phyloP scores from a whole-genome alignment of 1,139 yeast species.

The Geotrichum histeridarum region DNA sequence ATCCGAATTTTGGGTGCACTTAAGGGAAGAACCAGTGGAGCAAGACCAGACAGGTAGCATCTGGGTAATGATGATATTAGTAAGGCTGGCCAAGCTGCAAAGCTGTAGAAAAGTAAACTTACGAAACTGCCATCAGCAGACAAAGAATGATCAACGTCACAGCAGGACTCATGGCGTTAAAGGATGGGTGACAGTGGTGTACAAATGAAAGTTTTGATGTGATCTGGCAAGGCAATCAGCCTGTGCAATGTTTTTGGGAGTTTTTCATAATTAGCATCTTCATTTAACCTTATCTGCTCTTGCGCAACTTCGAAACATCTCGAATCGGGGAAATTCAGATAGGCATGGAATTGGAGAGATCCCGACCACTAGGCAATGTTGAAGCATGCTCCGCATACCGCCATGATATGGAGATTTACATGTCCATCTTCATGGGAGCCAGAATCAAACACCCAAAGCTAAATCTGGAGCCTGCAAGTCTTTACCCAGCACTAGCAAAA shows the following conservation, averaged over 20 bases:
- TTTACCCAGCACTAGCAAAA: slow-evolving; percentile 8
- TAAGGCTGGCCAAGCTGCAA: not conserved
- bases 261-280: not conserved
- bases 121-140: slow-evolving; percentile 32
- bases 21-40: slow-evolving; percentile 38
- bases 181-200: not conserved
- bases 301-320: not conserved
- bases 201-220: not conserved
- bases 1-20: slow-evolving; percentile 33
- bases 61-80: not conserved
- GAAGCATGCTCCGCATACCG: slow-evolving; percentile 9
- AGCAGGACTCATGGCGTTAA: slow-evolving; percentile 24
- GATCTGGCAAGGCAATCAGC: not conserved
- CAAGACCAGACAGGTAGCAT: slow-evolving; percentile 35
- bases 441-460: not conserved
- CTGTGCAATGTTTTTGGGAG: not conserved
- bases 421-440: slow-evolving; percentile 10
- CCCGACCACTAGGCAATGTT: not conserved
- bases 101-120: slow-evolving; percentile 19
- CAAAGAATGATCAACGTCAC: slow-evolving; percentile 29
- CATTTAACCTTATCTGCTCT: not conserved
- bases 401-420: slow-evolving; percentile 12
- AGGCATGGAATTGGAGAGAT: not conserved
- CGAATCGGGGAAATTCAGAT: not conserved
- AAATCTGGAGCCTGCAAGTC: not conserved